Conservation (phyloP, 2,329 filamentous ascomycete species). For the Chrysoporthe cubensis region DNA sequence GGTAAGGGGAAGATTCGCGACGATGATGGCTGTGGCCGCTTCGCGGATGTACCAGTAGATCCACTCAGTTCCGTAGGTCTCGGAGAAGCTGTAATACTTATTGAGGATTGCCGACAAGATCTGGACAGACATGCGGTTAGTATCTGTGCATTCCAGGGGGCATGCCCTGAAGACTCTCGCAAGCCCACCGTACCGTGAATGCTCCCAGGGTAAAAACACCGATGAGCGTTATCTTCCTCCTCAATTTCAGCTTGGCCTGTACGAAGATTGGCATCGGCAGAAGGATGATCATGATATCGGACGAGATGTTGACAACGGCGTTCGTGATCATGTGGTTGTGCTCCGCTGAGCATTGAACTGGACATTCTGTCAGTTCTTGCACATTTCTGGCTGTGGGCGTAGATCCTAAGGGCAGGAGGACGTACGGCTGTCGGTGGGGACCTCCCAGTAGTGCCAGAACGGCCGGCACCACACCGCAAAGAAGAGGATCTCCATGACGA, state of each 20-base stretch:
- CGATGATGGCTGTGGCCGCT: slow-evolving; percentile 50
- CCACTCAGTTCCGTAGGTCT: slow-evolving; percentile 45
- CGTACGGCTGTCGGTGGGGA: slow-evolving; percentile 54
- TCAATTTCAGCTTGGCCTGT: slow-evolving; percentile 51
- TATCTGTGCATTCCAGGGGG: neutral
- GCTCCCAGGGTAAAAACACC: slow-evolving; percentile 49
- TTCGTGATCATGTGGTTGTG: slow-evolving; percentile 63
- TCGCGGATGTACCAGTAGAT: slow-evolving; percentile 52
- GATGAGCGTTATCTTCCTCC: slow-evolving; percentile 57
- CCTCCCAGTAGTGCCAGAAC: slow-evolving; percentile 60
- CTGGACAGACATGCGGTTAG: slow-evolving; percentile 33
- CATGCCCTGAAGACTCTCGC: neutral
- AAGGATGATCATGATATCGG: slow-evolving; percentile 61
- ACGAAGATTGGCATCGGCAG: slow-evolving; percentile 60
- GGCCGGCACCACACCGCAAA: slow-evolving; percentile 59
- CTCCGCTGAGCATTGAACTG: slow-evolving; percentile 61
- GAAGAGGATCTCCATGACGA: slow-evolving; percentile 56
- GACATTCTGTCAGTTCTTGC: neutral
- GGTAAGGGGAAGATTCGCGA: slow-evolving; percentile 47
- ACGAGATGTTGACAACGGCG: slow-evolving; percentile 62
- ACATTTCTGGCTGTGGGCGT: neutral
- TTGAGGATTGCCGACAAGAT: slow-evolving; percentile 56
- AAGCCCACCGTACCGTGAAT: slow-evolving; percentile 47
- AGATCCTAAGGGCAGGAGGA: slow-evolving; percentile 14
- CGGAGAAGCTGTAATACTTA: slow-evolving; percentile 47